Base-by-base conservation (phyloP, 352 stramenopile genomes). In the Phytophthora kernoviae region DNA sequence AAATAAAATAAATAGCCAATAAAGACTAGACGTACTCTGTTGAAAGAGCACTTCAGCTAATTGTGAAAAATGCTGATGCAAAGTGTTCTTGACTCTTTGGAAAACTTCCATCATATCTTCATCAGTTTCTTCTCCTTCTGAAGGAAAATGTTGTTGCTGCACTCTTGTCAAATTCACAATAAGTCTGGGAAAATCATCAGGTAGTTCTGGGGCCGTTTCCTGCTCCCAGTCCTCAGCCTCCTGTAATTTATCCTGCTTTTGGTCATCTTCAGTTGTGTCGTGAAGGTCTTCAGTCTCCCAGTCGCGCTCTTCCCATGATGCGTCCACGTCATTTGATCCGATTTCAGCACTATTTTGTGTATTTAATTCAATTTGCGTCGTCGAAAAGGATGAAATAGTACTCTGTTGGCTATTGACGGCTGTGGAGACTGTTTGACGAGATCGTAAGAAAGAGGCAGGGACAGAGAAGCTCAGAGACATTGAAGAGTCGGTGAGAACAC, bases 1-100 rank as follows among this genome's bases (percentile, higher is more conserved):
- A 26, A 34, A 12, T 5, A 17, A 24, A 10, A 44, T 44, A 44
- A 47, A 58, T 50, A 39, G 30, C 11, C 12, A n/a, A n/a, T 11
- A 18, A 14, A 54, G 18, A 34, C 6, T 24, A 24, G 1, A 69
- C 74, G 32, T 43, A 87, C 77, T 78, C 27, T 90, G 80, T 43
- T 91, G 78, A 46, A 91, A 90, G 0, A 91, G 74, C 41, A 74
- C 72, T 60, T 91, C 82, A 9, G 70, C 66, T 48, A 91, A 73
- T 32, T 86, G 65, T 5, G 75, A 68, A 43, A 85, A 90, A 30
- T 91, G 82, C 24, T 70, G 18, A 10, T 85, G 70, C 8, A 87
- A 54, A 24, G 81, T 84, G 14, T 46, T 55, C 62, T 87, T 87
- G 11, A 88, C 69, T 11, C 70, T 73, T 5, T 66, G 56, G 30